Evolutionary conservation across 2,329 filamentous ascomycete species (phyloP).

Genomic region (Geoglossum cookeanum): DNA sequence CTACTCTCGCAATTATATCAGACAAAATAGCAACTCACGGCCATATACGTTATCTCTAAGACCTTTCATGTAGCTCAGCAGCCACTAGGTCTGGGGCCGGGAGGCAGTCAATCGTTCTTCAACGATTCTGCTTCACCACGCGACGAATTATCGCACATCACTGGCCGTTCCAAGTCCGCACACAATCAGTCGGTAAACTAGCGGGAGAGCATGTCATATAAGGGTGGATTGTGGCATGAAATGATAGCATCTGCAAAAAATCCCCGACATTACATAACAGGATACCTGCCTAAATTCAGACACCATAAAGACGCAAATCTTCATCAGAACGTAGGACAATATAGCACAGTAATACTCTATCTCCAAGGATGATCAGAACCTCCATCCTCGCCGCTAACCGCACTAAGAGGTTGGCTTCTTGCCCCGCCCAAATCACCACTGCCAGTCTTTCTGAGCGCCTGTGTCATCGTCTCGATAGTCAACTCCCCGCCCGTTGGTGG

Average conservation of each 20-base stretch:
- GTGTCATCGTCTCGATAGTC: slow-evolving; percentile 84
- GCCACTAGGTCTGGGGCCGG: too few species aligned
- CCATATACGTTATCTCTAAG: too few species aligned
- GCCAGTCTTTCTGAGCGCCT: slow-evolving; percentile 67
- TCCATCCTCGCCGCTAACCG: slow-evolving; percentile 19
- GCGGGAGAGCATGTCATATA: not conserved
- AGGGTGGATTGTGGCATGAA: not conserved
- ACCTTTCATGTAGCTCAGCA: too few species aligned
- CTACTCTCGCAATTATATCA: too few species aligned
- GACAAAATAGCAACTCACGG: too few species aligned
- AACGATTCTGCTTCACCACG: too few species aligned
- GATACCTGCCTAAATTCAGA: not conserved
- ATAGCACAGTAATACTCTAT: not conserved
- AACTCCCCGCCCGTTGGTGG: slow-evolving; percentile 45
- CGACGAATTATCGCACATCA: too few species aligned
- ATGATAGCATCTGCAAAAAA: not conserved
- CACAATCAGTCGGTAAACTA: too few species aligned
- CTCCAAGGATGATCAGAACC: slow-evolving; percentile 1
- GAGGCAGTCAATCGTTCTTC: too few species aligned
- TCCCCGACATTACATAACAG: not conserved
- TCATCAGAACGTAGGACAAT: not conserved
- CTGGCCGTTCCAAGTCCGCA: too few species aligned
- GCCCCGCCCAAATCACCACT: slow-evolving; percentile 52
- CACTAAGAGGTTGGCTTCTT: slow-evolving; percentile 21
- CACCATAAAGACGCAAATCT: too few species aligned